Conservation (phyloP, 139 green algal species). For the Dunaliella sp. region DNA sequence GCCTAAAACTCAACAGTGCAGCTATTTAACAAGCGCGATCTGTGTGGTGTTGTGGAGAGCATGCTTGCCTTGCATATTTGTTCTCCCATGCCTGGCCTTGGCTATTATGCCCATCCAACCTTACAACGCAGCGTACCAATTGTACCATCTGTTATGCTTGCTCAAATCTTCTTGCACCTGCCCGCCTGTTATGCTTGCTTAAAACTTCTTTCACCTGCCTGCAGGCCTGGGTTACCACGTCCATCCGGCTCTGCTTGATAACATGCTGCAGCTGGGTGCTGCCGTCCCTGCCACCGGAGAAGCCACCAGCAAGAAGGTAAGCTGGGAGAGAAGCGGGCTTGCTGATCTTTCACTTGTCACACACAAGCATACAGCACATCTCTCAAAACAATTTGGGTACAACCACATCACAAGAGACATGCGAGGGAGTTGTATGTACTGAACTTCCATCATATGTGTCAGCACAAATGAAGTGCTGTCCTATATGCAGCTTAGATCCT, state of each 20-base stretch:
- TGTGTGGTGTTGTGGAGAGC: no score
- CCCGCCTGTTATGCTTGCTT: not conserved
- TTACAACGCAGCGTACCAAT: not conserved
- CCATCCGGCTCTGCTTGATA: slow-evolving; percentile 51
- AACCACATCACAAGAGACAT: not conserved
- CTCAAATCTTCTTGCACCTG: not conserved
- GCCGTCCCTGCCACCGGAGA: slow-evolving; percentile 26
- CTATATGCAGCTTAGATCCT: no score
- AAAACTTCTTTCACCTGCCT: not conserved
- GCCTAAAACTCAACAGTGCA: no score
- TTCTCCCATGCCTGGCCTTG: not conserved
- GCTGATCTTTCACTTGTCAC: no score
- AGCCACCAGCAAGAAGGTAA: not conserved
- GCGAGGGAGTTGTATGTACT: not conserved
- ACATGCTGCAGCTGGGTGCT: slow-evolving; percentile 57
- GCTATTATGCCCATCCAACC: not conserved
- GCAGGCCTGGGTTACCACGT: slow-evolving; percentile 29
- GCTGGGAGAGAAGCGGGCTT: not conserved
- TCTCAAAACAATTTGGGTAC: not conserved
- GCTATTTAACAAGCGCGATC: no score
- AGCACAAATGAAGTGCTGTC: not conserved
- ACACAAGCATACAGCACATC: not conserved
- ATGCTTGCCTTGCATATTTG: not conserved
- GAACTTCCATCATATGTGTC: not conserved
- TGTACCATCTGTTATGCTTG: not conserved